Percentiles rank a stretch among this genome's conserved stretches.
Conservation (phyloP, 1,284 basidiomycete genomes). For the Phellopilus nigrolimitatus region DNA sequence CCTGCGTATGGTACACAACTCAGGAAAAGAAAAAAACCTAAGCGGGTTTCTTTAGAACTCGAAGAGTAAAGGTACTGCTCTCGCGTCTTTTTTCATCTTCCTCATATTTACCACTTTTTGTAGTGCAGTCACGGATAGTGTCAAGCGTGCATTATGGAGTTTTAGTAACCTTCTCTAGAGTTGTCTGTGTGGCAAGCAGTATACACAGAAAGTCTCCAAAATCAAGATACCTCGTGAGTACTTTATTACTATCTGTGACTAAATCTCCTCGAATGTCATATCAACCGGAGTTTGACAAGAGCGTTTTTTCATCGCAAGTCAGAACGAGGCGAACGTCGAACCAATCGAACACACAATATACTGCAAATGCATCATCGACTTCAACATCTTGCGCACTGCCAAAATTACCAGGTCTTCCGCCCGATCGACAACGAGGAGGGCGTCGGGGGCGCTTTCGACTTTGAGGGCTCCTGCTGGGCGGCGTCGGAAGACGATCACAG, state of each 20-base stretch:
- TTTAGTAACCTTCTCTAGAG: constrained; percentile 96
- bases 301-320: constrained; percentile 72
- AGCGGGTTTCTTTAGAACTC: constrained; percentile 84
- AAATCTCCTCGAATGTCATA: not conserved
- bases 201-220: constrained; percentile 79
- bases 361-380: constrained; percentile 1
- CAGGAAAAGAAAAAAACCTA: no score
- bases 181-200: constrained; percentile 92
- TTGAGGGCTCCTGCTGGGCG: constrained; percentile 16
- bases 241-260: not conserved
- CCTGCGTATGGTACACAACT: no score
- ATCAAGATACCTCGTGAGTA: constrained; percentile 75
- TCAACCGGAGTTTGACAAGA: constrained; percentile 74
- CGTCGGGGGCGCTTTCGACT: constrained; percentile 21
- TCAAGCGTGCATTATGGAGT: constrained; percentile 86
- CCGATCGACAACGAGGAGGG: constrained; percentile 48
- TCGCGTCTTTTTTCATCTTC: constrained; percentile 41
- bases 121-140: constrained; percentile 93
- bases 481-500: constrained; percentile 11
- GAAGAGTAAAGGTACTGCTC: constrained; percentile 77
- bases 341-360: constrained; percentile 7
- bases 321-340: constrained; percentile 52
- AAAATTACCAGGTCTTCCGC: constrained; percentile 14
- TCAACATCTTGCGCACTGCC: not conserved
- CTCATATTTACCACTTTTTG: constrained; percentile 2